phyloP scores from a whole-genome alignment of 108 stramenopile species.

The Nitzschia sp. region DNA sequence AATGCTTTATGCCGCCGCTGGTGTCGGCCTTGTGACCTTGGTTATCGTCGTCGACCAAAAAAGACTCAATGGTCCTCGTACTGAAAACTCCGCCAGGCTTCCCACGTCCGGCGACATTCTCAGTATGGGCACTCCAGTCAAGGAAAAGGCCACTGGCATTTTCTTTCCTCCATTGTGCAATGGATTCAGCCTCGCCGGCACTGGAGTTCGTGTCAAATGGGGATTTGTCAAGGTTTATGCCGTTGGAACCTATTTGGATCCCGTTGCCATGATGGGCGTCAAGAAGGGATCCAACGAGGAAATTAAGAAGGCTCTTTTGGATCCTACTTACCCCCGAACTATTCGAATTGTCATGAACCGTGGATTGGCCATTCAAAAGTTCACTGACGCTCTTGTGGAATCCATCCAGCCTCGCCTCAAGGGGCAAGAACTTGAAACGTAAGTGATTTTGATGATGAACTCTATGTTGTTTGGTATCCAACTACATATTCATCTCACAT shows the following conservation, averaged over 20 bases:
- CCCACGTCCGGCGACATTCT: conserved; percentile 59
- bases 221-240: conserved; percentile 91
- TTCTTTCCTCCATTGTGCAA: conserved; percentile 76
- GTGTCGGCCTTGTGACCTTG: neutral
- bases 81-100: conserved; percentile 14
- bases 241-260: conserved; percentile 83
- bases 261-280: conserved; percentile 70
- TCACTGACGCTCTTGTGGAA: conserved; percentile 82
- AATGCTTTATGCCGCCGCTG: neutral
- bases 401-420: conserved; percentile 82
- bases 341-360: conserved; percentile 90
- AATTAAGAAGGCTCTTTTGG: conserved; percentile 69
- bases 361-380: conserved; percentile 79
- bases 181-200: conserved; percentile 70
- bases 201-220: conserved; percentile 85
- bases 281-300: conserved; percentile 48
- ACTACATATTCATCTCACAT: neutral
- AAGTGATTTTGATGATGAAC: conserved; percentile 17
- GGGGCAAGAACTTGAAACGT: conserved; percentile 74
- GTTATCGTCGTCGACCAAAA: conserved; percentile 9
- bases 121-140: conserved; percentile 53
- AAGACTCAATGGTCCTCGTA: neutral
- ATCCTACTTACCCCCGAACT: conserved; percentile 79
- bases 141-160: conserved; percentile 77
- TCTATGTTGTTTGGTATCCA: neutral